phyloP scores from a whole-genome alignment of 306 rosid species.

The Pterocarpus santalinus region DNA sequence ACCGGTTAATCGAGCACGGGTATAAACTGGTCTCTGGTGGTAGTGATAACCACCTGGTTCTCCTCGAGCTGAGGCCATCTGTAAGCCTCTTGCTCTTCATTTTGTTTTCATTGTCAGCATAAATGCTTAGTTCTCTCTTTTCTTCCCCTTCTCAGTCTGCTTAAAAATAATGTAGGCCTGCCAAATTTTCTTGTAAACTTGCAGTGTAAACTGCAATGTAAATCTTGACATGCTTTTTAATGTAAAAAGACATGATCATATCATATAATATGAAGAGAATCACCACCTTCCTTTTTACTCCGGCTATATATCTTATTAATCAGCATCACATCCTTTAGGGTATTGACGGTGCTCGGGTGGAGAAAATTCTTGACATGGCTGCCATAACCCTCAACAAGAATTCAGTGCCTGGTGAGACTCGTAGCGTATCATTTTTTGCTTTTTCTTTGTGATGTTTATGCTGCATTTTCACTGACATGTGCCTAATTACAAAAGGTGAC shows the following conservation, averaged over 20 bases:
- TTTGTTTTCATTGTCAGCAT: not conserved
- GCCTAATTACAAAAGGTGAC: constrained; percentile 64
- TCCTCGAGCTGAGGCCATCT: constrained; percentile 89
- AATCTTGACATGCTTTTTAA: constrained; percentile 24
- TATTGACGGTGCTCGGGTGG: constrained; percentile 95
- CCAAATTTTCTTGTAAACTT: constrained; percentile 31
- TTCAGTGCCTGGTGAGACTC: constrained; percentile 83
- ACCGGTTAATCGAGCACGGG: constrained; percentile 68
- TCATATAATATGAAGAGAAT: not conserved
- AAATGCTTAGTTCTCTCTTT: not conserved
- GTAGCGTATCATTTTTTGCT: not conserved
- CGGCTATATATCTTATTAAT: constrained; percentile 37
- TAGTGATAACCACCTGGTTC: constrained; percentile 92
- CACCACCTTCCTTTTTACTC: not conserved
- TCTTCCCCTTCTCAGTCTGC: not conserved
- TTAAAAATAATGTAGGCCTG: not conserved
- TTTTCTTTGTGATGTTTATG: constrained; percentile 20
- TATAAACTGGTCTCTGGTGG: constrained; percentile 96
- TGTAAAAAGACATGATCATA: constrained; percentile 7
- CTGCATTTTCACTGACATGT: constrained; percentile 34
- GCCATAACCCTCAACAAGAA: constrained; percentile 94
- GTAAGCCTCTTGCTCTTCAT: constrained; percentile 60
- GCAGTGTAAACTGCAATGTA: constrained; percentile 1
- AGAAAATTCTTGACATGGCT: constrained; percentile 95
- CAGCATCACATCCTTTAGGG: constrained; percentile 60